These are phyloP conservation scores for Kwoniella dendrophila DNA, from an alignment of 768 basidiomycete genomes.

Conservation along the genomic window DNA sequence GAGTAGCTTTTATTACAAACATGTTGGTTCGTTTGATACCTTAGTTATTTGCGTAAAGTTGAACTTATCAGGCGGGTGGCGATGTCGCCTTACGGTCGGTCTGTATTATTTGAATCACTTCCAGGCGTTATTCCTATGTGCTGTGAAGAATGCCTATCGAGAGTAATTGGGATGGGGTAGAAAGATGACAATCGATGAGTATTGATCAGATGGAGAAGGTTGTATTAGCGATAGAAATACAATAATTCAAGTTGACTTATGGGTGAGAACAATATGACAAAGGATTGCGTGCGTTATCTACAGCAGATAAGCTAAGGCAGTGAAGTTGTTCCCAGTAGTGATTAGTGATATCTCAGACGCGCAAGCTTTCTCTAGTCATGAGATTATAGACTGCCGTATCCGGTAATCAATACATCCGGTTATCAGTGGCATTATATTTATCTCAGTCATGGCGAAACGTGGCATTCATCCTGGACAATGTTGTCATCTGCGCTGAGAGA, in stretches of 20 bases:
- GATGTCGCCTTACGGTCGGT: slow-evolving; percentile 8
- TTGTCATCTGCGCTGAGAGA: not conserved
- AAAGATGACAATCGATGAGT: not conserved
- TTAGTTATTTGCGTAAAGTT: not conserved
- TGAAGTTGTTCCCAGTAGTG: too few species aligned
- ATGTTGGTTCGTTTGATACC: slow-evolving; percentile 2
- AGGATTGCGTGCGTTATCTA: slow-evolving; percentile 1
- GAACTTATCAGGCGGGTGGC: slow-evolving; percentile 13
- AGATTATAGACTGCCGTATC: too few species aligned
- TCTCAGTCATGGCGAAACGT: too few species aligned
- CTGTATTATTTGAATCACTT: not conserved
- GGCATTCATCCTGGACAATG: too few species aligned
- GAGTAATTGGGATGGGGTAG: not conserved
- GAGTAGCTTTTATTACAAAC: slow-evolving; percentile 54
- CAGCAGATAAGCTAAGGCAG: too few species aligned
- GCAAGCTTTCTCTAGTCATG: too few species aligned
- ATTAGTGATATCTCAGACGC: too few species aligned
- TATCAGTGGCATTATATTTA: too few species aligned
- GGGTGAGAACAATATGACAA: not conserved
- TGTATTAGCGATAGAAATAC: not conserved
- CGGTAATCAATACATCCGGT: too few species aligned
- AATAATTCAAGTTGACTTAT: not conserved
- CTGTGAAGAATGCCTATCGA: not conserved
- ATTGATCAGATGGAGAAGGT: not conserved
- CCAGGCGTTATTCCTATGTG: not conserved